Base-by-base conservation (phyloP, 1,284 basidiomycete species). In the Ustilago trichophora region DNA sequence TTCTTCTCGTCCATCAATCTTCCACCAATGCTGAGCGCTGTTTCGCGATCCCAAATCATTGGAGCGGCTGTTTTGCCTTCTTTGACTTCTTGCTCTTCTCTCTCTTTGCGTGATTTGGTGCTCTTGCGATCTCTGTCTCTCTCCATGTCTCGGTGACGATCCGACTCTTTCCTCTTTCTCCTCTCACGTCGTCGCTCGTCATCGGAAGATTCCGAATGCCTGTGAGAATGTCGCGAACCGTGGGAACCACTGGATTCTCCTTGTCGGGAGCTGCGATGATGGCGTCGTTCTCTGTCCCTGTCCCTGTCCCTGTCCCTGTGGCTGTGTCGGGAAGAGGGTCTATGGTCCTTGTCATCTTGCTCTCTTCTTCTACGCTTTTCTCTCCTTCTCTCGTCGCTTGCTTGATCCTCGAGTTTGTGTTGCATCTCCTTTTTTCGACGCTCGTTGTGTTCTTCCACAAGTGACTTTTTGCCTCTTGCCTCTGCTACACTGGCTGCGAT, bases 1-100 rank as follows among this genome's bases (percentile, higher is more conserved):
- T 62, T 57, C 32, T 67, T 58, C 40, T 73, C 68, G 27, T 73
- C 68, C 72, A 73, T 67, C 55, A 68, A 24, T n/a, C 48, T 40
- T 13, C 47, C 55, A 22, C 72, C 72, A 9, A 68, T 41, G 15
- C 62, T 59, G 38, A 73, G 50, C 22, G 62, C 63, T 33, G 60
- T 54, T 19, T 73, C 72, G 21, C 67, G 44, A 38, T 73, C 72
- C 72, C 72, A 73, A 12, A 73, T 56, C 54, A 64, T 45, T 5
- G 72, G 67, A 31, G 57, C 55, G 3, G 52, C 48, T n/a, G 36
- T 35, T 40, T 44, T 67, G 21, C 62, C 62, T 15, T 49, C 43
- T n/a, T 48, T 49, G 22, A 64, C 58, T 2, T 72, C 64, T 11
- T 55, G 42, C 35, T 72, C 52, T 50, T 72, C 64, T 12, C 52